Percentiles rank a stretch among this genome's conserved stretches.
phyloP scores from a whole-genome alignment of 352 stramenopile species.

The Pythium myriotylum region DNA sequence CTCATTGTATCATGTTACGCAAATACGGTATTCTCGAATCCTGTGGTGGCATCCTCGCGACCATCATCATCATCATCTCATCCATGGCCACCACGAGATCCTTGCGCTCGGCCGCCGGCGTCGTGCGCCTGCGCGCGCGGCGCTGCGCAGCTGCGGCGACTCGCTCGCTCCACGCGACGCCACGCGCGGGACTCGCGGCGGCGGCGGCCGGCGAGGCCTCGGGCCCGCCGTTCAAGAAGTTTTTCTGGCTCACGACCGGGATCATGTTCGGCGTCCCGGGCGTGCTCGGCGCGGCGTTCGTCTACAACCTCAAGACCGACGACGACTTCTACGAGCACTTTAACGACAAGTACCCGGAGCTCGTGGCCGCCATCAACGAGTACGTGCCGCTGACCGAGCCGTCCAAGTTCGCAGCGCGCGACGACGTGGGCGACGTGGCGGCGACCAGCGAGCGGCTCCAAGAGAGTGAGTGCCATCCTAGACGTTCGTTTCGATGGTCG shows the following conservation, averaged over 20 bases:
- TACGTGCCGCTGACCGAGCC: conserved; percentile 66
- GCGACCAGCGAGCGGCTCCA: conserved; percentile 53
- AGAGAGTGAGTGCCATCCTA: conserved; percentile 54
- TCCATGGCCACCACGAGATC: too few relatives aligned
- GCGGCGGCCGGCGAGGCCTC: neutral
- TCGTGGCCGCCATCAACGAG: conserved; percentile 67
- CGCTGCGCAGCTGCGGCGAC: neutral
- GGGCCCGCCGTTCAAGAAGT: conserved; percentile 64
- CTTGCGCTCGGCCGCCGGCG: too few relatives aligned
- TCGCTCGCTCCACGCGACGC: conserved; percentile 3
- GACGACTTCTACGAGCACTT: conserved; percentile 87
- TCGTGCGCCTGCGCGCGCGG: conserved; percentile 13
- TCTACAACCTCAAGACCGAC: conserved; percentile 85
- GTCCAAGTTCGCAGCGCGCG: conserved; percentile 47
- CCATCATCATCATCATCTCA: too few relatives aligned
- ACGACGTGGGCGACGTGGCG: conserved; percentile 72
- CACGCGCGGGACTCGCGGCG: neutral
- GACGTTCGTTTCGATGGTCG: too few relatives aligned
- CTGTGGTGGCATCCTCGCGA: conserved; percentile 13
- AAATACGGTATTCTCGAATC: conserved; percentile 15
- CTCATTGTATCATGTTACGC: too few relatives aligned
- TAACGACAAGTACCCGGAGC: conserved; percentile 77
- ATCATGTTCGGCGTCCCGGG: conserved; percentile 81
- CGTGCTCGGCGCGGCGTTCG: conserved; percentile 62
- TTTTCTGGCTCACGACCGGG: conserved; percentile 74